Conservation (phyloP, 257 asterid species). For the Nicotiana benthamiana region DNA sequence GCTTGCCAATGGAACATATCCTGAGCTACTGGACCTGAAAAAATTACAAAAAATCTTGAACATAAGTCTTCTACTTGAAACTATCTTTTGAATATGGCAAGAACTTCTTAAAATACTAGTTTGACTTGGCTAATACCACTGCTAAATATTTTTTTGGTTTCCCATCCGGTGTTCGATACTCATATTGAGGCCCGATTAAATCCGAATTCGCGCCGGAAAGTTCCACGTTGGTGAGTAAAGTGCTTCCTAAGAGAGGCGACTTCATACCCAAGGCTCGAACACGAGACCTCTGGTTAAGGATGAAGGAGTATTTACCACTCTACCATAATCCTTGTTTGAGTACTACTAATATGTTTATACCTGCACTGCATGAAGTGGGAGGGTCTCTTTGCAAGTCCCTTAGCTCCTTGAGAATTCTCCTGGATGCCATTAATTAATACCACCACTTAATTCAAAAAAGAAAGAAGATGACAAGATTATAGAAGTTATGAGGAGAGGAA, state of each 20-base stretch:
- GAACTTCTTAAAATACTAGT: neutral
- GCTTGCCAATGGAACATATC: slow-evolving; percentile 96
- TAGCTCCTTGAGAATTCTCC: slow-evolving; percentile 79
- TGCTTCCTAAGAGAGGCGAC: too few species aligned
- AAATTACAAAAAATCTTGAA: neutral
- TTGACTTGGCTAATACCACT: neutral
- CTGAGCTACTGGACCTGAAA: slow-evolving; percentile 70
- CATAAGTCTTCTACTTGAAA: neutral
- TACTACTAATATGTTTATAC: slow-evolving; percentile 13
- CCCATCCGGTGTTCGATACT: too few species aligned
- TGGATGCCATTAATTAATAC: slow-evolving; percentile 53
- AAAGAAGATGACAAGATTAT: neutral
- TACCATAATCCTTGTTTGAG: too few species aligned
- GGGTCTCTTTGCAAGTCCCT: slow-evolving; percentile 88
- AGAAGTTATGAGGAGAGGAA: neutral
- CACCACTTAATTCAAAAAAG: neutral
- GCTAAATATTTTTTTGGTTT: too few species aligned
- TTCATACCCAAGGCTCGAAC: too few species aligned
- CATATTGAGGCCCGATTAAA: too few species aligned
- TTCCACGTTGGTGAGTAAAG: too few species aligned
- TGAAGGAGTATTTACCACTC: too few species aligned
- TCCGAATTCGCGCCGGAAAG: too few species aligned
- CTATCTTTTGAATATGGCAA: neutral
- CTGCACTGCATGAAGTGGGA: slow-evolving; percentile 94
- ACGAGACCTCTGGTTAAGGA: too few species aligned